Conservation (phyloP, 768 basidiomycete species). For the Collybia sp. region DNA sequence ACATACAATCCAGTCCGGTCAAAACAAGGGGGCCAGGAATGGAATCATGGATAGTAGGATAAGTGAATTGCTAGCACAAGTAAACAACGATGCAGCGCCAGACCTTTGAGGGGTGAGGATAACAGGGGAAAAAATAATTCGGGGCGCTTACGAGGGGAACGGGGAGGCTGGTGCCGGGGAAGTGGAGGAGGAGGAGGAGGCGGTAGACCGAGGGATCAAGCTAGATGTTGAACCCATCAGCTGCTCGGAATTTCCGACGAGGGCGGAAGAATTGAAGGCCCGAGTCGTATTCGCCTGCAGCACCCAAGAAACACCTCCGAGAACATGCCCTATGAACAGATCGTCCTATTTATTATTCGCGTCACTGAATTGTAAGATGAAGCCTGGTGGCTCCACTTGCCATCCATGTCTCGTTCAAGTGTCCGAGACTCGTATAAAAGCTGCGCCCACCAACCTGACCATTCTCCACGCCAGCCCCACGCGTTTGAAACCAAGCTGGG, state of each 20-base stretch:
- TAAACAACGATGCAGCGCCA: no score
- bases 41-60: no score
- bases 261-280: constrained; percentile 54
- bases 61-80: no score
- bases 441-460: constrained; percentile 59
- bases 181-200: no score
- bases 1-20: no score
- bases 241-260: constrained; percentile 44
- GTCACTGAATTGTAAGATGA: not conserved
- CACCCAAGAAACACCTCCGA: constrained; percentile 72
- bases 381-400: constrained; percentile 27
- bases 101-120: no score
- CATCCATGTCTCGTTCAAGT: constrained; percentile 75
- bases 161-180: no score
- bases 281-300: constrained; percentile 66
- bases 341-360: constrained; percentile 40
- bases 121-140: no score
- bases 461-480: constrained; percentile 57
- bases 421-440: constrained; percentile 82
- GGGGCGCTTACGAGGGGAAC: no score
- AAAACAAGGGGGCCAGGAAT: no score
- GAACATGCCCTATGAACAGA: constrained; percentile 66
- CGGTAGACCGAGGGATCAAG: no score
- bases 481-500: constrained; percentile 81
- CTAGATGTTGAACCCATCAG: no score